Percentiles rank a stretch among this genome's conserved stretches.
Evolutionary conservation across 164 flowering plant species (phyloP).

Genomic region (Vitis cinerea): DNA sequence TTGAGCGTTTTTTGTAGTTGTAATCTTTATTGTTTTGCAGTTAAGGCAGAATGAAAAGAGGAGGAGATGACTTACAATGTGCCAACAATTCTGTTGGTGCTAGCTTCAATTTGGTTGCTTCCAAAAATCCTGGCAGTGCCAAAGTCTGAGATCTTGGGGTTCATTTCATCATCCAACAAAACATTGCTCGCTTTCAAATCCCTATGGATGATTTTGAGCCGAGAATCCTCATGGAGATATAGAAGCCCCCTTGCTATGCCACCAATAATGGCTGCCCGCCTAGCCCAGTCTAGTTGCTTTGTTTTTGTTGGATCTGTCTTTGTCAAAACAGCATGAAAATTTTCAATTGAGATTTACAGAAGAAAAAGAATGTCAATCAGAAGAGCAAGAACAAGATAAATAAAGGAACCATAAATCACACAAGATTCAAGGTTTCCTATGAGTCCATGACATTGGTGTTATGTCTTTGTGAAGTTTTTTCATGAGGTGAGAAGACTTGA

Average conservation of each 20-base stretch:
- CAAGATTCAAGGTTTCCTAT: too few relatives aligned
- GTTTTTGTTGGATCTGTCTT: slow-evolving; percentile 25
- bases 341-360: too few relatives aligned
- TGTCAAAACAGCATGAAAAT: not conserved
- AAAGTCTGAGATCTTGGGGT: slow-evolving; percentile 56
- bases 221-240: slow-evolving; percentile 49
- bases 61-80: slow-evolving; percentile 31
- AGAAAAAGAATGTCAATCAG: too few relatives aligned
- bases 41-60: not conserved
- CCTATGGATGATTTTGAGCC: slow-evolving; percentile 40
- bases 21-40: too few relatives aligned
- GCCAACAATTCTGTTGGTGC: slow-evolving; percentile 37
- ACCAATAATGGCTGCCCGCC: slow-evolving; percentile 23
- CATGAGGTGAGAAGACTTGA: too few relatives aligned
- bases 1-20: too few relatives aligned
- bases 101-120: slow-evolving; percentile 34
- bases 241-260: slow-evolving; percentile 43
- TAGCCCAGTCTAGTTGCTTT: slow-evolving; percentile 29
- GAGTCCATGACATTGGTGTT: too few relatives aligned
- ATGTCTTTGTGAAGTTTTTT: too few relatives aligned
- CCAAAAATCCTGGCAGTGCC: slow-evolving; percentile 45
- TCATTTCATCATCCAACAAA: slow-evolving; percentile 37
- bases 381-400: too few relatives aligned
- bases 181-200: slow-evolving; percentile 44
- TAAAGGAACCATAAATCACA: too few relatives aligned